These are phyloP conservation scores for Cyamopsis tetragonoloba DNA, from an alignment of 306 rosid species.

Conservation along the genomic window DNA sequence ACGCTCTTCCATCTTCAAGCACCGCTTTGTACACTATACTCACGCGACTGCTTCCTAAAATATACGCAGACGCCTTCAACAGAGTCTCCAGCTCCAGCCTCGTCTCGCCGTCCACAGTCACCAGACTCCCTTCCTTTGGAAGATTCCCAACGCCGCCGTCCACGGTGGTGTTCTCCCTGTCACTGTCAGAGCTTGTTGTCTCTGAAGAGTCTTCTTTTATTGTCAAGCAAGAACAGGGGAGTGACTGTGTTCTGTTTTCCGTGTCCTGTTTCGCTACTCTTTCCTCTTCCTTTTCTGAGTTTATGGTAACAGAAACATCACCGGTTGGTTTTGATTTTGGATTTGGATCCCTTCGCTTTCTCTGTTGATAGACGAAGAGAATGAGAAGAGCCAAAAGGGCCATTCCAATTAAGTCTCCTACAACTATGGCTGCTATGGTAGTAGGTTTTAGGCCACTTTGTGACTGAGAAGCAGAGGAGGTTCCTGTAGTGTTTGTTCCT, in stretches of 20 bases:
- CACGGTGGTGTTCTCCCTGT: slow-evolving; percentile 31
- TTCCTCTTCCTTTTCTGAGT: slow-evolving; percentile 24
- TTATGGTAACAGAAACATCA: background rate
- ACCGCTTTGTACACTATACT: slow-evolving; percentile 91
- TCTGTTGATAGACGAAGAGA: slow-evolving; percentile 58
- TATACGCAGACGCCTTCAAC: slow-evolving; percentile 78
- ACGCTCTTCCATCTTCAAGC: slow-evolving; percentile 64
- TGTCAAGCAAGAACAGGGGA: slow-evolving; percentile 56
- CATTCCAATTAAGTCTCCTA: slow-evolving; percentile 74
- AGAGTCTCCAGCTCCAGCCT: slow-evolving; percentile 68
- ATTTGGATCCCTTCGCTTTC: slow-evolving; percentile 36
- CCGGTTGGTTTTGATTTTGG: slow-evolving; percentile 5
- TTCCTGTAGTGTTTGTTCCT: slow-evolving; percentile 28
- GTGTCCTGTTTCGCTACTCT: slow-evolving; percentile 20
- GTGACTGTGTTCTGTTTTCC: slow-evolving; percentile 14
- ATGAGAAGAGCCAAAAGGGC: slow-evolving; percentile 41
- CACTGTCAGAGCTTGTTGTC: slow-evolving; percentile 72
- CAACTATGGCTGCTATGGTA: slow-evolving; percentile 65
- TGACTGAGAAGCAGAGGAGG: slow-evolving; percentile 29
- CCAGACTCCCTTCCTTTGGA: slow-evolving; percentile 44
- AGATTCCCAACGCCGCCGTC: background rate
- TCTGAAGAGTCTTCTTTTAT: slow-evolving; percentile 68
- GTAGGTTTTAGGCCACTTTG: slow-evolving; percentile 58
- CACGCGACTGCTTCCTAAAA: slow-evolving; percentile 56
- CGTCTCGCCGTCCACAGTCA: slow-evolving; percentile 62